phyloP scores from a whole-genome alignment of 495 filamentous ascomycete species.

The Pseudomonodictys pantanalensis region DNA sequence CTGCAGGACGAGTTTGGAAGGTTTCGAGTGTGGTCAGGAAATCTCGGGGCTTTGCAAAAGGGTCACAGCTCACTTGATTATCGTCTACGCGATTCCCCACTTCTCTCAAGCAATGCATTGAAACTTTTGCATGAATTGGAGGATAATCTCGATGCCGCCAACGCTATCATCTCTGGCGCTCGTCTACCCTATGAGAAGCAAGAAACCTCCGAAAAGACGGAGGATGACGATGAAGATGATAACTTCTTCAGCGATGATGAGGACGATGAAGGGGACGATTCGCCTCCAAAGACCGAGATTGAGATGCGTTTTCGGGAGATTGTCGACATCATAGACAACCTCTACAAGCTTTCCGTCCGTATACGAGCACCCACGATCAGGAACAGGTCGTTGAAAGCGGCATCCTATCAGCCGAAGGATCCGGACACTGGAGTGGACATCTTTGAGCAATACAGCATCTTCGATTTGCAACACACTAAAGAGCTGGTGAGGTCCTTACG shows the following conservation, averaged over 20 bases:
- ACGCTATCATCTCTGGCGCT: conserved; percentile 19
- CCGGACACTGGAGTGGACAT: conserved; percentile 32
- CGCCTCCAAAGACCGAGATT: conserved; percentile 26
- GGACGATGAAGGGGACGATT: conserved; percentile 16
- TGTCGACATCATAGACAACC: conserved; percentile 32
- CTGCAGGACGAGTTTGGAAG: conserved; percentile 31
- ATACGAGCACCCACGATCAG: conserved; percentile 28
- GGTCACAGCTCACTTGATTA: conserved; percentile 33
- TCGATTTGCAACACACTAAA: conserved; percentile 25
- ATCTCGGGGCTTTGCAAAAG: conserved; percentile 32
- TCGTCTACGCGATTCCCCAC: conserved; percentile 30
- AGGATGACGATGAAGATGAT: conserved; percentile 17
- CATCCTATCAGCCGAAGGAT: conserved; percentile 28
- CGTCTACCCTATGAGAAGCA: conserved; percentile 32
- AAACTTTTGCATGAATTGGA: conserved; percentile 28
- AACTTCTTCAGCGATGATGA: conserved; percentile 23
- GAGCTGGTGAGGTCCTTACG: conserved; percentile 24
- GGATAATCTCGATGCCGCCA: conserved; percentile 22
- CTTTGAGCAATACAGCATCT: conserved; percentile 25
- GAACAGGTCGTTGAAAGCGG: conserved; percentile 28
- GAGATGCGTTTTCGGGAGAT: conserved; percentile 27
- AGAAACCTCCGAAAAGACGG: conserved; percentile 9
- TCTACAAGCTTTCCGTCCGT: conserved; percentile 30
- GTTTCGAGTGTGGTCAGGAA: conserved; percentile 32
- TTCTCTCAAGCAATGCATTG: conserved; percentile 27